phyloP scores from a whole-genome alignment of 2,329 filamentous ascomycete species.

The Juglanconis sp. region DNA sequence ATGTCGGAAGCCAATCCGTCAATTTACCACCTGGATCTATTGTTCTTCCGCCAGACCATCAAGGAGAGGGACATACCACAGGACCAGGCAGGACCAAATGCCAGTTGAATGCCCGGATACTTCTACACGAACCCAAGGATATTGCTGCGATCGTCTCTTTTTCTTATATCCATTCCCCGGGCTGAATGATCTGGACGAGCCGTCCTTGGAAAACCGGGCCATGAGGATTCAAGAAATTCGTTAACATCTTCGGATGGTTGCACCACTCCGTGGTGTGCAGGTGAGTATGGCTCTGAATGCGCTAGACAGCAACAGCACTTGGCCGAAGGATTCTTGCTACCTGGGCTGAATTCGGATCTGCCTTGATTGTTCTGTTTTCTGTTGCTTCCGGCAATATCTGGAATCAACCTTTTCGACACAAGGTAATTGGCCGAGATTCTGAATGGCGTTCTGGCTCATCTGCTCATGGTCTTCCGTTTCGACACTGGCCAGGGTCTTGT shows the following conservation, averaged over 20 bases:
- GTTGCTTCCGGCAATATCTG: neutral
- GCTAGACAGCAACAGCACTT: slow-evolving; percentile 11
- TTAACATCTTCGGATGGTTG: neutral
- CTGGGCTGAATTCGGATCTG: neutral
- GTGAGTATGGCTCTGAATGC: slow-evolving; percentile 10
- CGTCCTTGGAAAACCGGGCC: neutral
- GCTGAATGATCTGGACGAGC: neutral
- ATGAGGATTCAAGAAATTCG: neutral
- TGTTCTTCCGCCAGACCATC: neutral
- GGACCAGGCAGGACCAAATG: neutral
- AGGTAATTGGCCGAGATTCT: neutral
- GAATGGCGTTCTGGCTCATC: neutral
- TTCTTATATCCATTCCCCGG: neutral
- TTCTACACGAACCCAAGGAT: neutral
- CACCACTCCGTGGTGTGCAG: neutral
- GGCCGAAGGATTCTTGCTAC: neutral
- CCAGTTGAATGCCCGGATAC: too few species aligned
- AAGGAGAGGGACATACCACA: neutral
- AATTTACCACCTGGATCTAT: slow-evolving; percentile 23
- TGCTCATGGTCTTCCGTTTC: neutral
- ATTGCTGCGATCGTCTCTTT: neutral
- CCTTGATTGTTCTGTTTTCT: neutral
- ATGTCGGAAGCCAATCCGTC: slow-evolving; percentile 26
- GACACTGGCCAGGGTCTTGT: neutral
- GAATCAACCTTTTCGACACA: neutral